These are phyloP conservation scores for Rhododendron kiyosumense DNA, from an alignment of 148 eudicot genomes.

Conservation along the genomic window DNA sequence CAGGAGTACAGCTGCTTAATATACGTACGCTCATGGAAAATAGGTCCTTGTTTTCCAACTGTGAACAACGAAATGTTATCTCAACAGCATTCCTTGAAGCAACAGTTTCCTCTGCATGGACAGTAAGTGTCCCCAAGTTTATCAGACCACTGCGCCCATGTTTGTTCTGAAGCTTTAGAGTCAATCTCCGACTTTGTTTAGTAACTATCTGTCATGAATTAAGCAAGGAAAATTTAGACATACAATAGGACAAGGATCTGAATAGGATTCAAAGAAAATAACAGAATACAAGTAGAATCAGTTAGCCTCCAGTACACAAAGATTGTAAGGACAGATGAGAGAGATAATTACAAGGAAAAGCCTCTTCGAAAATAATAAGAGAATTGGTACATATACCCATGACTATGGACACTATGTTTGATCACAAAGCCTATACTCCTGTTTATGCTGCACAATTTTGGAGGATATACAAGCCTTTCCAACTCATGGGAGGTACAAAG, in stretches of 20 bases:
- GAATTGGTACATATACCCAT: neutral
- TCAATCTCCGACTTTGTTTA: slow-evolving; percentile 48
- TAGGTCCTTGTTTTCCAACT: slow-evolving; percentile 69
- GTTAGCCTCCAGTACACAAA: neutral
- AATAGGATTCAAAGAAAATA: neutral
- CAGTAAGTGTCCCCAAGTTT: slow-evolving; percentile 52
- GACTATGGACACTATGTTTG: neutral
- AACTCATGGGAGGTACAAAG: neutral
- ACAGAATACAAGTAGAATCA: neutral
- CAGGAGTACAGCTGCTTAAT: neutral
- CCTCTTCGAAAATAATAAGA: neutral
- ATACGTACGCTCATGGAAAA: slow-evolving; percentile 83
- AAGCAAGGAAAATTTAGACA: slow-evolving; percentile 10
- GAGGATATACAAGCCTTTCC: neutral
- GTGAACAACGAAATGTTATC: slow-evolving; percentile 52
- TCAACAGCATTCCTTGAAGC: slow-evolving; percentile 66
- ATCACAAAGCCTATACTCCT: neutral
- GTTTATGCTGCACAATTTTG: neutral
- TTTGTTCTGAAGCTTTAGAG: slow-evolving; percentile 54
- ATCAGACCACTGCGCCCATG: slow-evolving; percentile 27
- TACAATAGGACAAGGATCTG: neutral
- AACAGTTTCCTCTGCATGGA: slow-evolving; percentile 80
- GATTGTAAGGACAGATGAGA: neutral
- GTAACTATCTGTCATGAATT: slow-evolving; percentile 68
- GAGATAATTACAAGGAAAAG: neutral